These are phyloP conservation scores for Capsicum rhomboideum DNA, from an alignment of 257 asterid species.

Conservation along the genomic window DNA sequence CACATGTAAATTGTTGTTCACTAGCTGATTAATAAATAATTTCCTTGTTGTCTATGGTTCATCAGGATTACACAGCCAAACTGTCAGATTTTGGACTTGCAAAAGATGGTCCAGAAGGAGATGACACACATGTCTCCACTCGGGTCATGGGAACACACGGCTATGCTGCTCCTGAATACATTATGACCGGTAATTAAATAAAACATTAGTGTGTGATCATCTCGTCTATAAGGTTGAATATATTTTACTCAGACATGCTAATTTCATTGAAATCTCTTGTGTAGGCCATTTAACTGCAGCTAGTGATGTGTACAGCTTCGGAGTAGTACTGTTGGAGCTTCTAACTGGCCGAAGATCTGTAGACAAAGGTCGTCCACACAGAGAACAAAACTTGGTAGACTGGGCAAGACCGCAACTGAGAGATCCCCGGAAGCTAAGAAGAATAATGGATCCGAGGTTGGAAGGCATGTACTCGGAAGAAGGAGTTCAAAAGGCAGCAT, in stretches of 20 bases:
- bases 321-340: slow-evolving; percentile 70
- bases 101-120: slow-evolving; percentile 91
- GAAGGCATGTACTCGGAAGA: slow-evolving; percentile 68
- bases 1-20: not conserved
- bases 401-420: slow-evolving; percentile 72
- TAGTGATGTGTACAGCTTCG: slow-evolving; percentile 87
- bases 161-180: slow-evolving; percentile 86
- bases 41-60: not conserved
- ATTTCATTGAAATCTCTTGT: not conserved
- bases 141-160: slow-evolving; percentile 95
- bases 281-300: slow-evolving; percentile 85
- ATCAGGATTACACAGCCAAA: slow-evolving; percentile 73
- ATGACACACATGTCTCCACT: slow-evolving; percentile 83
- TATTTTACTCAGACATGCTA: not conserved
- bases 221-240: not conserved
- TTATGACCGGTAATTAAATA: slow-evolving; percentile 56
- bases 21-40: not conserved
- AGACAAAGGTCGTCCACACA: slow-evolving; percentile 56
- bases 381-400: slow-evolving; percentile 64
- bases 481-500: slow-evolving; percentile 62
- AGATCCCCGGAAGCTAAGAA: slow-evolving; percentile 53
- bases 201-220: not conserved
- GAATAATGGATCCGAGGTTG: slow-evolving; percentile 72
- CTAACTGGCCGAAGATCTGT: slow-evolving; percentile 68
- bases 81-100: slow-evolving; percentile 93